A percentile compares a stretch with the other conserved stretches of the same genome.
phyloP scores from a whole-genome alignment of 2,329 filamentous ascomycete genomes.

The Paraphaeosphaeria minitans region DNA sequence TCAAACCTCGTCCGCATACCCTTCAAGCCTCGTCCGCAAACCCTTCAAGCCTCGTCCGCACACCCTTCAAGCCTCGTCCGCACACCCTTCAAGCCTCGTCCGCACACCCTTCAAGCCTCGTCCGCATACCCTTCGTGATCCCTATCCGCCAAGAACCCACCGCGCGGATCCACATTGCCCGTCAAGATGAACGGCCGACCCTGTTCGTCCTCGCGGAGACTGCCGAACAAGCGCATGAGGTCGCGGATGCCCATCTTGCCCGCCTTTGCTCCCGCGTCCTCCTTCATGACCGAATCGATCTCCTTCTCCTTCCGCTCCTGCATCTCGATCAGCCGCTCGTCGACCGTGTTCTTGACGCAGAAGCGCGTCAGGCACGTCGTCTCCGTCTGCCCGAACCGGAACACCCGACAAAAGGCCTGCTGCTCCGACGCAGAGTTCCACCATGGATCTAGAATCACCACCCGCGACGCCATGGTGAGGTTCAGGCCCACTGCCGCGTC shows the following conservation, averaged over 20 bases:
- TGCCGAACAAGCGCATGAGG: constrained; percentile 55
- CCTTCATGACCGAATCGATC: constrained; percentile 51
- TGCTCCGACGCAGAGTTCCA: constrained; percentile 67
- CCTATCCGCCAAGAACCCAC: constrained; percentile 37
- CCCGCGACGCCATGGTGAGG: constrained; percentile 59
- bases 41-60: no score
- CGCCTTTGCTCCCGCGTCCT: constrained; percentile 39
- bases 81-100: constrained; percentile 35
- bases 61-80: no score
- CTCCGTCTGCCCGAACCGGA: constrained; percentile 67
- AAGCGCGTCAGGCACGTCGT: constrained; percentile 65
- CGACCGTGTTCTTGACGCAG: constrained; percentile 61
- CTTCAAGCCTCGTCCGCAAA: no score
- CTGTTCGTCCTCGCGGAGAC: constrained; percentile 44
- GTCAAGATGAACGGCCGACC: constrained; percentile 51
- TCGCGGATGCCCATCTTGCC: constrained; percentile 47
- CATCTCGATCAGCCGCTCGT: constrained; percentile 60
- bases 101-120: constrained; percentile 32
- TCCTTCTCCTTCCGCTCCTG: constrained; percentile 60
- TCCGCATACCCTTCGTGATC: constrained; percentile 43
- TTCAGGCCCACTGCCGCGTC: constrained; percentile 56
- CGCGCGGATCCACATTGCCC: constrained; percentile 36
- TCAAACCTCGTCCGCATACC: no score
- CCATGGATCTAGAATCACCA: constrained; percentile 57
- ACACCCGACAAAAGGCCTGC: constrained; percentile 69